Percentiles rank a stretch among this genome's conserved stretches.
Evolutionary conservation across 1,139 yeast species (phyloP).

Genomic region (Saccharomycopsis hybrid): DNA sequence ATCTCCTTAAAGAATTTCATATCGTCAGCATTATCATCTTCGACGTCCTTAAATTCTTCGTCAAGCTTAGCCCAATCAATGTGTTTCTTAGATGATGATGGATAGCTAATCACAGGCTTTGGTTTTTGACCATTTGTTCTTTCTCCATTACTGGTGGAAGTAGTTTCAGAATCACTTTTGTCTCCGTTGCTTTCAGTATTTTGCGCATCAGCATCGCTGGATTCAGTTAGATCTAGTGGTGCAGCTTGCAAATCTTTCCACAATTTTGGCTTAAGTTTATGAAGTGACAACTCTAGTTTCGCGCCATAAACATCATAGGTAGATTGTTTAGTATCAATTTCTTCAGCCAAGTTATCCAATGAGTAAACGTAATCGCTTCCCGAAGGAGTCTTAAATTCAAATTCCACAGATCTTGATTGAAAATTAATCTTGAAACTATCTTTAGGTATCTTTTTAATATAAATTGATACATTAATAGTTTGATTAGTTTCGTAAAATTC

Average conservation of each 20-base stretch:
- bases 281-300: constrained; percentile 60
- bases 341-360: constrained; percentile 45
- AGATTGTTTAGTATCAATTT: constrained; percentile 43
- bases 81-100: constrained; percentile 53
- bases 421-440: constrained; percentile 37
- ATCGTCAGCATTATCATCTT: constrained; percentile 42
- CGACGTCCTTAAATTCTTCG: constrained; percentile 46
- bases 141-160: constrained; percentile 11
- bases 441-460: constrained; percentile 56
- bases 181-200: constrained; percentile 5
- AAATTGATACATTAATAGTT: constrained; percentile 60
- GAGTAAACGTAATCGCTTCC: constrained; percentile 44
- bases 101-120: no score
- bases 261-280: constrained; percentile 25
- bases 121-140: constrained; percentile 25
- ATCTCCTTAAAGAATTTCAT: constrained; percentile 70
- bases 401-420: constrained; percentile 30
- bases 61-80: constrained; percentile 72
- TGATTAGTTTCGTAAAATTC: constrained; percentile 76
- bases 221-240: no score
- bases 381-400: constrained; percentile 41
- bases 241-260: constrained; percentile 38
- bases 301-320: constrained; percentile 55
- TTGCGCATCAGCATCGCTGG: constrained; percentile 19
- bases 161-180: background rate